Evolutionary conservation across 2,329 filamentous ascomycete genomes (phyloP), one percentile per base, ranked within the genome.

Genomic region (Phialemoniopsis sp.): DNA sequence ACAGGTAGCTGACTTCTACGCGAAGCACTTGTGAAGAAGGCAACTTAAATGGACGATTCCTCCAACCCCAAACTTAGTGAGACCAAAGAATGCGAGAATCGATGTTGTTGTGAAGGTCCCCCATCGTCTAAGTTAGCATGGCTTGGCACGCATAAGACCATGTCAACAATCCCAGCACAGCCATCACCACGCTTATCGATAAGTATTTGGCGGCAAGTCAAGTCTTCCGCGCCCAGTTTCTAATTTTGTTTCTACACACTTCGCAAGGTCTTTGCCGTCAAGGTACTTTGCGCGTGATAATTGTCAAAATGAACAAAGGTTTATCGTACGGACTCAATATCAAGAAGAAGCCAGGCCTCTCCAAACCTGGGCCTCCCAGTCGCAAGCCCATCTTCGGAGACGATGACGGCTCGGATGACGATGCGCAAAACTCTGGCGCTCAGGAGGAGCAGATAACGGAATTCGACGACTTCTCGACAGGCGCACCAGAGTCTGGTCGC

Each of bases 371-470:
- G 39, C 60, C 62, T 43, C 60, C 68, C 3, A 80, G 77, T 50
- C 62, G 72, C 5, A 62, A 63, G 21, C 69, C 70, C 4, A 56
- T 79, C 45, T 80, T 86, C 48, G 78, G 76, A 45, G 75, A 73
- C 45, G 73, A 74, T 45, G 72, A 71, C 44, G 73, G 76, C 49
- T 76, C 72, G 2, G 80, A 80, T 44, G 67, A 78, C 21, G 54
- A 55, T 39, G 52, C 51, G 32, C 41, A 47, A 19, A 40, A 40
- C 14, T 56, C 58, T 29, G 58, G 55, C 12, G 60, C 60, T 14
- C 67, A 68, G 37, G 61, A 66, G 16, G 73, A 82, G 47, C 68
- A 75, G 35, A 81, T 87, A 50, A 77, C 68, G 37, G 81, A 82
- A 48, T 66, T 85, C 39, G 73, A 78, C 46, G 72, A 73, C 37